These are phyloP conservation scores for Canavalia gladiata DNA, from an alignment of 306 rosid genomes.

Conservation along the genomic window DNA sequence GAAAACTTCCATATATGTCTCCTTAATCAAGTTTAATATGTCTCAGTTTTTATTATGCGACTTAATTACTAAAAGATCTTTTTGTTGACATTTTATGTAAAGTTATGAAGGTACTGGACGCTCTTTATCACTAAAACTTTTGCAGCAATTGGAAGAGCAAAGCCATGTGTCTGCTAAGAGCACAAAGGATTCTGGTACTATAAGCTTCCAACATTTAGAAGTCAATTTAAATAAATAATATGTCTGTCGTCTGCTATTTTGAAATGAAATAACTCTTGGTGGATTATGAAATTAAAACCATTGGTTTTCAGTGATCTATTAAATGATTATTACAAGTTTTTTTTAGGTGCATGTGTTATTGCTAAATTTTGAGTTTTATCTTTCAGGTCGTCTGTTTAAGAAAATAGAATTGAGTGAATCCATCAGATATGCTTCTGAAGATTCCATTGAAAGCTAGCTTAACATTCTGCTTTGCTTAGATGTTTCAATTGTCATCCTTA, in stretches of 20 bases:
- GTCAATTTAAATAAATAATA: conserved; percentile 9
- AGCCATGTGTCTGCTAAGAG: conserved; percentile 67
- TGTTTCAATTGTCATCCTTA: conserved; percentile 75
- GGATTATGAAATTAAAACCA: conserved; percentile 19
- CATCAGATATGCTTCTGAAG: conserved; percentile 92
- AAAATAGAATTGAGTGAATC: conserved; percentile 89
- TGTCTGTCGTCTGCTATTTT: conserved; percentile 27
- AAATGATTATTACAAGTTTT: conserved; percentile 11
- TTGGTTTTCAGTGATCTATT: conserved; percentile 38
- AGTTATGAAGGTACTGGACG: conserved; percentile 99
- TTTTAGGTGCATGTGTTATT: conserved; percentile 16
- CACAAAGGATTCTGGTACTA: conserved; percentile 62
- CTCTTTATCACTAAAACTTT: conserved; percentile 87
- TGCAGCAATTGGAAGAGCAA: conserved; percentile 90
- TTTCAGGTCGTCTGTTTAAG: conserved; percentile 82
- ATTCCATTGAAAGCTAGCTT: conserved; percentile 93
- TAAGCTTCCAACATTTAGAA: conserved; percentile 36
- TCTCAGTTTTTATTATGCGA: conserved; percentile 5
- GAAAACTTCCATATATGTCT: conserved; percentile 32
- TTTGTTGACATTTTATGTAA: conserved; percentile 33
- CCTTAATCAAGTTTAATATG: conserved; percentile 15
- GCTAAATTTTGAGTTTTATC: conserved; percentile 43
- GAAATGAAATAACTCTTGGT: conserved; percentile 23
- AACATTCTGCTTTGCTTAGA: conserved; percentile 87
- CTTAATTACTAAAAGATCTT: conserved; percentile 43